Evolutionary conservation across 495 filamentous ascomycete species (phyloP).

Genomic region (Xylaria grammica): DNA sequence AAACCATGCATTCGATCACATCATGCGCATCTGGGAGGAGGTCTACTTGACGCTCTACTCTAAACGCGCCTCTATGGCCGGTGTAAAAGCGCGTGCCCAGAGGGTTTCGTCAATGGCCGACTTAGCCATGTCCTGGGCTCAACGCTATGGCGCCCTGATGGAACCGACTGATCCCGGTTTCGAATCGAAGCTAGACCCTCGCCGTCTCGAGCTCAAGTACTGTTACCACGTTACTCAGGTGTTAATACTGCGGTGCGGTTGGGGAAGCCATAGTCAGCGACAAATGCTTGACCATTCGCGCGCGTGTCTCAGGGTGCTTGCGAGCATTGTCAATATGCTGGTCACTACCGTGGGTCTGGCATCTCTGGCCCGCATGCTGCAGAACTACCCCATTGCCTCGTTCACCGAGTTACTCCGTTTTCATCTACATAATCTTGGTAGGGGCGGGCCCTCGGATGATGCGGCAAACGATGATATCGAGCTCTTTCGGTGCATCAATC

Average conservation of each 20-base stretch:
- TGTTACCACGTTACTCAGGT: not conserved
- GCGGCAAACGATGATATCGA: not conserved
- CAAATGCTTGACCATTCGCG: conserved; percentile 1
- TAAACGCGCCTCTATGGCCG: not conserved
- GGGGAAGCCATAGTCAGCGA: not conserved
- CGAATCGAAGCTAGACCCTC: not conserved
- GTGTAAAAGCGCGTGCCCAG: not conserved
- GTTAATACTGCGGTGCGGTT: not conserved
- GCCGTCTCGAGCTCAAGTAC: not conserved
- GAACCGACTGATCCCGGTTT: not conserved
- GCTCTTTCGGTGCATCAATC: not conserved
- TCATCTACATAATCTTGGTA: not conserved
- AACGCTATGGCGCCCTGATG: not conserved
- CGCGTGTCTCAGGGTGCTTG: not conserved
- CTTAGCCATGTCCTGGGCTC: not conserved
- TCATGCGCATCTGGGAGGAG: conserved; percentile 1
- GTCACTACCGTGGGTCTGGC: not conserved
- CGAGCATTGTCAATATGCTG: not conserved
- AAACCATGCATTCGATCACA: not conserved
- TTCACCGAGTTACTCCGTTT: not conserved
- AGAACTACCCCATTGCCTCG: not conserved
- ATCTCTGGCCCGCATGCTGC: not conserved
- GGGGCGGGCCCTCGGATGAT: not conserved
- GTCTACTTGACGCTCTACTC: not conserved
- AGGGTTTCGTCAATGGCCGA: not conserved